phyloP scores from a whole-genome alignment of 257 asterid genomes.

The Jacaranda mimosifolia region DNA sequence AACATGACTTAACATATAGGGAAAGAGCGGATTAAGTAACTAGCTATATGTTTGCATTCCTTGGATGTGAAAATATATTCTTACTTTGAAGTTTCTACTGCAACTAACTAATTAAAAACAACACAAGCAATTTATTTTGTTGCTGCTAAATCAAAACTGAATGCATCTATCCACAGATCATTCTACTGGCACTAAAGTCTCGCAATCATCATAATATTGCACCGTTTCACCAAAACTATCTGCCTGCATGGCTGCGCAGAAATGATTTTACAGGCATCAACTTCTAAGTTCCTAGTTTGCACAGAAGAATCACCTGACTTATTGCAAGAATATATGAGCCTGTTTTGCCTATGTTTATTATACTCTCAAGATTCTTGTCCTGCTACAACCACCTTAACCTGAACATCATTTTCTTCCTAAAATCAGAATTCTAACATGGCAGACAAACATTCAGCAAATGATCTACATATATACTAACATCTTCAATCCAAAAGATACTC shows the following conservation, averaged over 20 bases:
- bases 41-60: too few species aligned
- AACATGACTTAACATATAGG: too few species aligned
- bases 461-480: background rate
- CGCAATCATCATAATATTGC: background rate
- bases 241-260: background rate
- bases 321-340: background rate
- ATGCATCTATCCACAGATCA: background rate
- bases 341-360: background rate
- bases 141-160: too few species aligned
- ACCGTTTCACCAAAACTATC: background rate
- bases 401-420: background rate
- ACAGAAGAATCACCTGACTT: conserved; percentile 7
- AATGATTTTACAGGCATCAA: conserved; percentile 15
- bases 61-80: too few species aligned
- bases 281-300: background rate
- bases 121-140: too few species aligned
- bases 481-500: background rate
- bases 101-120: too few species aligned
- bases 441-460: background rate
- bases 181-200: background rate
- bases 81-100: too few species aligned
- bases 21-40: too few species aligned
- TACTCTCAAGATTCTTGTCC: background rate
- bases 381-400: background rate
- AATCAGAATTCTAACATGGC: background rate